Conservation (phyloP, 345 rosid genomes). For the Lumnitzera racemosa region DNA sequence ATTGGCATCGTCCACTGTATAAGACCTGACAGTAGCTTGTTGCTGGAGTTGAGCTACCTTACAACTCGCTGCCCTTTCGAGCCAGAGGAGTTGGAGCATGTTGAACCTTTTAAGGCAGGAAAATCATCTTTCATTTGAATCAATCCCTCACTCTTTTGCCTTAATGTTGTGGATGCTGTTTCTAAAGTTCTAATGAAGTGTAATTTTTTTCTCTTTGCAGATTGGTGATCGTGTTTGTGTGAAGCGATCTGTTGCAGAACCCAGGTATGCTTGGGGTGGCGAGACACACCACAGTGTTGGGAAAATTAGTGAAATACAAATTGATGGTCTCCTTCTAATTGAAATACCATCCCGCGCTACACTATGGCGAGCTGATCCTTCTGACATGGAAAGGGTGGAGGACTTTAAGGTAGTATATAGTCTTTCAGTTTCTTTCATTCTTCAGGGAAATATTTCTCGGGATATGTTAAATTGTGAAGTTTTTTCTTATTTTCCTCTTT, state of each 20-base stretch:
- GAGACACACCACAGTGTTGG: constrained; percentile 99
- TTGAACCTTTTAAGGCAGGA: constrained; percentile 75
- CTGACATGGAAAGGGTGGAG: constrained; percentile 98
- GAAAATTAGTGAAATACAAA: constrained; percentile 81
- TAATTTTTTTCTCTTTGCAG: constrained; percentile 30
- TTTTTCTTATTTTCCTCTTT: constrained; percentile 2
- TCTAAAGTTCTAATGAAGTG: constrained; percentile 12
- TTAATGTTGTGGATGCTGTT: constrained; percentile 6
- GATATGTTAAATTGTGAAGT: not conserved
- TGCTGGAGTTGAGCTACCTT: constrained; percentile 86
- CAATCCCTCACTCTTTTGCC: constrained; percentile 6
- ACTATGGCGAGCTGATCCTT: constrained; percentile 98
- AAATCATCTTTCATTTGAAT: constrained; percentile 8
- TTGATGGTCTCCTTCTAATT: constrained; percentile 84
- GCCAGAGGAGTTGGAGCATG: constrained; percentile 96
- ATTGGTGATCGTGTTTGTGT: constrained; percentile 90
- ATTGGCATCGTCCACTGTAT: constrained; percentile 89
- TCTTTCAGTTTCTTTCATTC: not conserved
- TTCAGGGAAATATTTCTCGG: not conserved
- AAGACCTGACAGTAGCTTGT: constrained; percentile 90
- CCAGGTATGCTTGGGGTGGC: constrained; percentile 98
- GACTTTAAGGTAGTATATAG: constrained; percentile 70
- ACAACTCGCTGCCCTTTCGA: constrained; percentile 92
- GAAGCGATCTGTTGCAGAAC: constrained; percentile 97
- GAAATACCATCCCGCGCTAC: constrained; percentile 90